Evolutionary conservation across 2,329 filamentous ascomycete species (phyloP).

Genomic region (Aspergillus tanneri): DNA sequence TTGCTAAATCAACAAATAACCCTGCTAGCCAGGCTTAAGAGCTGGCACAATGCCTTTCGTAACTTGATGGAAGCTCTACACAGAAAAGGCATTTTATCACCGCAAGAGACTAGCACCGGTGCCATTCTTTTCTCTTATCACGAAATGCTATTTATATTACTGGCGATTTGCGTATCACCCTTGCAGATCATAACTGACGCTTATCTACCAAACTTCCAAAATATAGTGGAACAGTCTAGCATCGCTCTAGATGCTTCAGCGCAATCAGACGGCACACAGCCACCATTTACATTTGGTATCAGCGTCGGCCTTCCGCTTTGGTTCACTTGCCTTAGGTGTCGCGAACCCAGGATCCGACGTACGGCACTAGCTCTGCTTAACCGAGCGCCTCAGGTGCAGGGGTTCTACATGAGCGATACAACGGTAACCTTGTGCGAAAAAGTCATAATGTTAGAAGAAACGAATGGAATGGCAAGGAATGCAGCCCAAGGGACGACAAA

Average conservation of each 20-base stretch:
- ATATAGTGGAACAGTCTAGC: slow-evolving; percentile 27
- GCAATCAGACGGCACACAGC: slow-evolving; percentile 25
- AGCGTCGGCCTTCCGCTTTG: slow-evolving; percentile 31
- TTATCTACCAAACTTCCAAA: slow-evolving; percentile 26
- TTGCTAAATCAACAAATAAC: slow-evolving; percentile 14
- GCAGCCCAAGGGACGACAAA: background rate
- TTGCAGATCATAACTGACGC: slow-evolving; percentile 22
- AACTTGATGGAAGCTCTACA: slow-evolving; percentile 14
- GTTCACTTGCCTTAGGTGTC: slow-evolving; percentile 33
- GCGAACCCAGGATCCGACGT: slow-evolving; percentile 32
- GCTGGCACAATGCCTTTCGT: slow-evolving; percentile 26
- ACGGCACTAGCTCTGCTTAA: slow-evolving; percentile 28
- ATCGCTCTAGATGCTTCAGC: slow-evolving; percentile 21
- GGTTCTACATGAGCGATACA: slow-evolving; percentile 24
- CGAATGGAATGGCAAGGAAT: slow-evolving; percentile 11
- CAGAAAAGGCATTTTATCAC: slow-evolving; percentile 6
- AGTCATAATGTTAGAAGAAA: slow-evolving; percentile 35
- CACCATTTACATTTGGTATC: slow-evolving; percentile 35
- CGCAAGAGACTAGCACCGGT: slow-evolving; percentile 16
- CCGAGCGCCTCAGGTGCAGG: slow-evolving; percentile 27
- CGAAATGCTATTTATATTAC: slow-evolving; percentile 25
- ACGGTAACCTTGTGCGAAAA: slow-evolving; percentile 16
- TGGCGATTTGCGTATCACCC: slow-evolving; percentile 22
- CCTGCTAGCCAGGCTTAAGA: slow-evolving; percentile 19
- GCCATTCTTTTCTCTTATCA: slow-evolving; percentile 27